These are phyloP conservation scores for Calonectria henricotiae DNA, from an alignment of 2,329 filamentous ascomycete species.

Conservation along the genomic window DNA sequence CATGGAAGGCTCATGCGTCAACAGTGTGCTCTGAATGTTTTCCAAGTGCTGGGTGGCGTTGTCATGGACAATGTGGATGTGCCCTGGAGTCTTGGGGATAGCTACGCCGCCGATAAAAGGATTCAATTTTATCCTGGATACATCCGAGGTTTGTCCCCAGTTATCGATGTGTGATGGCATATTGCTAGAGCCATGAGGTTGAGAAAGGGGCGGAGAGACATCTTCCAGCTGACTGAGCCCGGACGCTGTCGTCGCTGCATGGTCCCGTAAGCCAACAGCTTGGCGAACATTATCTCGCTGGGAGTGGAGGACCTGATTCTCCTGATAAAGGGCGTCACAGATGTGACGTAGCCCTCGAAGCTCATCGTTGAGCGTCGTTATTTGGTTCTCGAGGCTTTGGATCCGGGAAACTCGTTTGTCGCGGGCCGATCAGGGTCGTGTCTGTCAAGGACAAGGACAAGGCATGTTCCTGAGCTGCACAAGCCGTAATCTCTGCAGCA, in stretches of 20 bases:
- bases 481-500: no score
- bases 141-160: no score
- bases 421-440: not conserved
- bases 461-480: no score
- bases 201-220: not conserved
- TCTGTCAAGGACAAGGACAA: no score
- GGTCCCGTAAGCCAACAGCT: not conserved
- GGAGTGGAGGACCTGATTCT: constrained; percentile 20
- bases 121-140: not conserved
- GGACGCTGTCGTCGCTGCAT: not conserved
- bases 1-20: not conserved
- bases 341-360: constrained; percentile 10
- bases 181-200: not conserved
- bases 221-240: not conserved
- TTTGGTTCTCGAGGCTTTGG: constrained; percentile 5
- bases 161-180: not conserved
- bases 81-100: not conserved
- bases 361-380: constrained; percentile 5
- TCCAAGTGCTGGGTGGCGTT: not conserved
- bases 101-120: not conserved
- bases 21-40: not conserved
- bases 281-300: constrained; percentile 16
- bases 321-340: constrained; percentile 16
- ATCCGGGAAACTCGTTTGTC: constrained; percentile 10
- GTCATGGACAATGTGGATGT: no score